Evolutionary conservation across 1,284 basidiomycete genomes (phyloP).

Genomic region (Boletus albobrunnescens): DNA sequence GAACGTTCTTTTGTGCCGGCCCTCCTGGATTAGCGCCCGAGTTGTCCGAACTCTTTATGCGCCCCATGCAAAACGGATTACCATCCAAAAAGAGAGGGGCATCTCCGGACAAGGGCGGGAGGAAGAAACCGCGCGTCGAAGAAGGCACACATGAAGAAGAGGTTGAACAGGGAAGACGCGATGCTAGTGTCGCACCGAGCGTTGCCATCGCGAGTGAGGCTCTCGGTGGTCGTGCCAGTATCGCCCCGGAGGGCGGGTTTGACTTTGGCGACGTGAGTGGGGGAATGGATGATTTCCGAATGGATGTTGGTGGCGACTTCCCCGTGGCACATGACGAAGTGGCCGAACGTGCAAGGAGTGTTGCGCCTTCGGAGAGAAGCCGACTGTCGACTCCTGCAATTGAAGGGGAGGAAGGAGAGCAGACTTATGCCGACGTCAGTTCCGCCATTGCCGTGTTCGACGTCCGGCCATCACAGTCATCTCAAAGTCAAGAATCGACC

Average conservation of each 20-base stretch:
- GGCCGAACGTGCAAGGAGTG: conserved; percentile 32
- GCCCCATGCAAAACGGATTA: conserved; percentile 54
- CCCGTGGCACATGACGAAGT: conserved; percentile 31
- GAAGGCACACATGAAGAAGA: conserved; percentile 50
- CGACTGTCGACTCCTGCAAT: conserved; percentile 66
- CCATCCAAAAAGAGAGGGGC: conserved; percentile 51
- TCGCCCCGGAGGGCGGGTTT: conserved; percentile 51
- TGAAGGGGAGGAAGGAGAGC: conserved; percentile 60
- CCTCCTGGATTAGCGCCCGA: conserved; percentile 80
- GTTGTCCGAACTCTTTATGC: conserved; percentile 78
- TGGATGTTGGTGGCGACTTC: conserved; percentile 45
- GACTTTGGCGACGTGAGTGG: conserved; percentile 55
- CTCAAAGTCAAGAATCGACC: conserved; percentile 42
- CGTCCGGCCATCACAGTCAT: conserved; percentile 48
- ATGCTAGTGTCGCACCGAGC: conserved; percentile 57
- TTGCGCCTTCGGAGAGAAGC: conserved; percentile 53
- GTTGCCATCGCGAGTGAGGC: conserved; percentile 50
- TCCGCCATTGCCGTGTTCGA: conserved; percentile 87
- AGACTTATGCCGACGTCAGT: conserved; percentile 61
- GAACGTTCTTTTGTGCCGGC: conserved; percentile 75
- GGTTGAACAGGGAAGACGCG: conserved; percentile 67
- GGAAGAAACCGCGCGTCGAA: conserved; percentile 60
- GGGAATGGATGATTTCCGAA: conserved; percentile 60
- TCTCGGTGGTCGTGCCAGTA: conserved; percentile 44
- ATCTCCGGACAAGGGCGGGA: conserved; percentile 52